These are phyloP conservation scores for Blastobotrys persicus DNA, from an alignment of 1,139 yeast species.

Conservation along the genomic window DNA sequence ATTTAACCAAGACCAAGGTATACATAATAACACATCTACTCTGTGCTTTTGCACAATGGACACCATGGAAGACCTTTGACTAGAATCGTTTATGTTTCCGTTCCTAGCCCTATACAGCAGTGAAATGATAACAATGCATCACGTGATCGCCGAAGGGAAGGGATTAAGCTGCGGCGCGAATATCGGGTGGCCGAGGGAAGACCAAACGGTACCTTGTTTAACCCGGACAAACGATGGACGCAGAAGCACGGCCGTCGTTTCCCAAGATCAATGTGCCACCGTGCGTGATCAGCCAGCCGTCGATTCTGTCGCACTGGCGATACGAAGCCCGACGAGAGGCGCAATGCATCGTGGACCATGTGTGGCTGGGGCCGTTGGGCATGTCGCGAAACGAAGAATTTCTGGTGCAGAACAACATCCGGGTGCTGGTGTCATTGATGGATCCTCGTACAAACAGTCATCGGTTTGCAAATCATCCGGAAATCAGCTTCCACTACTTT, in stretches of 20 bases:
- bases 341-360: constrained; percentile 30
- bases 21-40: too few relatives aligned
- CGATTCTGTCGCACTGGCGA: constrained; percentile 31
- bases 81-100: too few relatives aligned
- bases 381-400: constrained; percentile 28
- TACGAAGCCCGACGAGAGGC: constrained; percentile 33
- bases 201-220: background rate
- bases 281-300: constrained; percentile 28
- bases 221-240: background rate
- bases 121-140: too few relatives aligned
- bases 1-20: too few relatives aligned
- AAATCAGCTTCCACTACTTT: constrained; percentile 17
- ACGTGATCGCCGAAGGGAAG: too few relatives aligned
- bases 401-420: constrained; percentile 27
- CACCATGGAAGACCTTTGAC: too few relatives aligned
- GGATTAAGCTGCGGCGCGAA: too few relatives aligned
- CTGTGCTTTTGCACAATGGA: too few relatives aligned
- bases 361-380: constrained; percentile 37
- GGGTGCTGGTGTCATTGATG: constrained; percentile 26
- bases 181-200: too few relatives aligned
- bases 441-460: constrained; percentile 14
- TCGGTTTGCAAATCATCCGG: constrained; percentile 10
- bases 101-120: too few relatives aligned
- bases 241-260: constrained; percentile 11
- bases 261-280: constrained; percentile 33